These are phyloP conservation scores for Halophytophthora polymorphica DNA, from an alignment of 352 stramenopile genomes.

Conservation along the genomic window DNA sequence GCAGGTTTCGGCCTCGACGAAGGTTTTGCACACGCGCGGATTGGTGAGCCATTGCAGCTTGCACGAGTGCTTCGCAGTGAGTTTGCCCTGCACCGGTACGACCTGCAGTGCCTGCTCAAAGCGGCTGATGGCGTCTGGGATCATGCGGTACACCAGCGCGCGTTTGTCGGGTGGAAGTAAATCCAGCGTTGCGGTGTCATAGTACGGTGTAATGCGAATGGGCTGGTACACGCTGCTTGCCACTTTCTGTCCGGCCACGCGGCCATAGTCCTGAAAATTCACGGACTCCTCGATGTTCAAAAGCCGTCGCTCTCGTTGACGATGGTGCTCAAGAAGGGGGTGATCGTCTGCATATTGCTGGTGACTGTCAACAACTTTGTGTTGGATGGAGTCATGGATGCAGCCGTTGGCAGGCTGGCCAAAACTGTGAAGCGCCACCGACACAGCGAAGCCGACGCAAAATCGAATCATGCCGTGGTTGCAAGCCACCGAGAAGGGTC, in stretches of 20 bases:
- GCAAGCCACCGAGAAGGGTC: too few relatives aligned
- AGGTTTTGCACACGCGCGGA: constrained; percentile 49
- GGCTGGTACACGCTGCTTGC: constrained; percentile 32
- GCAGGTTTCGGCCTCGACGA: constrained; percentile 52
- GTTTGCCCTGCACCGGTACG: constrained; percentile 58
- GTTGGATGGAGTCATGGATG: constrained; percentile 29
- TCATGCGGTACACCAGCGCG: constrained; percentile 47
- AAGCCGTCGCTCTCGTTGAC: constrained; percentile 2
- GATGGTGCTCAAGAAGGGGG: constrained; percentile 16
- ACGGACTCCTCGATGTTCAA: constrained; percentile 12
- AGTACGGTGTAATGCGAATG: constrained; percentile 75
- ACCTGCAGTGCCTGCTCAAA: constrained; percentile 56
- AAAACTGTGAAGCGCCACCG: neutral
- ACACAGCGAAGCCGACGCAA: neutral
- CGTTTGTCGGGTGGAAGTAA: constrained; percentile 37
- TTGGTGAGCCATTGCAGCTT: constrained; percentile 52
- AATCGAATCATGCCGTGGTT: too few relatives aligned
- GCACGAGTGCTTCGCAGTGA: constrained; percentile 61
- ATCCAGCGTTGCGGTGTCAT: constrained; percentile 52
- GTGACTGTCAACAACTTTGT: constrained; percentile 17
- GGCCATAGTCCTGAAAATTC: constrained; percentile 41
- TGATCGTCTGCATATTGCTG: constrained; percentile 27
- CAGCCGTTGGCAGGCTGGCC: constrained; percentile 12
- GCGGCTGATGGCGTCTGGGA: constrained; percentile 61
- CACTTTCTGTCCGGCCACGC: constrained; percentile 22